Conservation (phyloP, 352 stramenopile genomes). For the Bremia lactucae region DNA sequence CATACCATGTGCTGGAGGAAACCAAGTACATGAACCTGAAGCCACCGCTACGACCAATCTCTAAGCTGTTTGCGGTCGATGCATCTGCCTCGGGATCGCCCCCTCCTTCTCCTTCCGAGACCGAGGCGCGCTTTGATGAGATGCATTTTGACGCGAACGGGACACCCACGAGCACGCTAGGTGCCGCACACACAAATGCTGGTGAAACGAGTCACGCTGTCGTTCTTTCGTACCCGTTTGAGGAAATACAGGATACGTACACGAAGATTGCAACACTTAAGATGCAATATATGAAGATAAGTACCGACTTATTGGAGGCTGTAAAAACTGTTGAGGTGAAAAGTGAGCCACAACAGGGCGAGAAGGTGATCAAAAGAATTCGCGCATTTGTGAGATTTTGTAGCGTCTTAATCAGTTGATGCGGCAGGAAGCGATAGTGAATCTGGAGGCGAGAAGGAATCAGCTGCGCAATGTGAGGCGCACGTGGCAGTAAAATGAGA, state of each 20-base stretch:
- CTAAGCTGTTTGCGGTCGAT: slow-evolving; percentile 60
- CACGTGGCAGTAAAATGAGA: not conserved
- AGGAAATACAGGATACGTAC: slow-evolving; percentile 83
- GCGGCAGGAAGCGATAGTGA: slow-evolving; percentile 34
- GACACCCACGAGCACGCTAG: slow-evolving; percentile 17
- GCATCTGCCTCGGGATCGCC: slow-evolving; percentile 19
- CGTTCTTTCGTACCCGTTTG: slow-evolving; percentile 59
- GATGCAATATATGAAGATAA: slow-evolving; percentile 71
- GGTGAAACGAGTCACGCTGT: slow-evolving; percentile 21
- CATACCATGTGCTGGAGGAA: slow-evolving; percentile 71
- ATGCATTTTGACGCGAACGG: slow-evolving; percentile 33
- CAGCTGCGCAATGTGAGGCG: slow-evolving; percentile 46
- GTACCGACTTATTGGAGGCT: slow-evolving; percentile 41
- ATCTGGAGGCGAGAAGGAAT: slow-evolving; percentile 52
- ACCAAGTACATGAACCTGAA: slow-evolving; percentile 80
- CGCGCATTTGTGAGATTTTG: not conserved
- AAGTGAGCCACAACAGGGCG: slow-evolving; percentile 4
- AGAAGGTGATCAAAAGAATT: slow-evolving; percentile 11
- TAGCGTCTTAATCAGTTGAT: slow-evolving; percentile 4
- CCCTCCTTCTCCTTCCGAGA: slow-evolving; percentile 19
- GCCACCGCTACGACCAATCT: slow-evolving; percentile 67
- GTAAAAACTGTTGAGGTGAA: slow-evolving; percentile 43
- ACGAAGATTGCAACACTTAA: slow-evolving; percentile 73
- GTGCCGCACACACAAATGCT: slow-evolving; percentile 18
- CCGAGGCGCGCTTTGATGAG: slow-evolving; percentile 39